A percentile compares a stretch with the other conserved stretches of the same genome.
Conservation (phyloP, 192 early-diverging fungal genomes). For the Gigaspora rosea region DNA sequence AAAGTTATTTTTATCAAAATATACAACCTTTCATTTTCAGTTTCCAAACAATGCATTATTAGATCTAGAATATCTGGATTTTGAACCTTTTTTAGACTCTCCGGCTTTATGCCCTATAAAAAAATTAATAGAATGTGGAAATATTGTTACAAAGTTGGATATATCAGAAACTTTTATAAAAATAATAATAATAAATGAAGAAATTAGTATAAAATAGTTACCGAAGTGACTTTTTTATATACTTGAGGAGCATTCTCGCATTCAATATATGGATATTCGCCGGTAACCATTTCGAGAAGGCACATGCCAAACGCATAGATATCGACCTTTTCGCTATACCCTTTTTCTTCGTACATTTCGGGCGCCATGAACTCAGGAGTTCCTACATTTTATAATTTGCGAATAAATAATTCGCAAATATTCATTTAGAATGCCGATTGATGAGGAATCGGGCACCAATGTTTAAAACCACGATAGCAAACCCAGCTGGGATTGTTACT, state of each 20-base stretch:
- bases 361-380: conserved; percentile 85
- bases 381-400: conserved; percentile 35
- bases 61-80: conserved; percentile 69
- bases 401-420: conserved; percentile 18
- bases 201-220: conserved; percentile 29
- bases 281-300: conserved; percentile 81
- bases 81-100: conserved; percentile 62
- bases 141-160: background rate
- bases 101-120: conserved; percentile 67
- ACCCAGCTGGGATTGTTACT: conserved; percentile 59
- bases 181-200: background rate
- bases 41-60: conserved; percentile 64
- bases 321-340: conserved; percentile 82
- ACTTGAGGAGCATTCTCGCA: conserved; percentile 82
- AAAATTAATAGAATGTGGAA: too few species aligned
- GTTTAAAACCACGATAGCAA: conserved; percentile 21
- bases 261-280: conserved; percentile 80
- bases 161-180: background rate
- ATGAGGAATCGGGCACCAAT: conserved; percentile 7
- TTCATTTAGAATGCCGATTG: background rate
- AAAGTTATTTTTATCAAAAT: background rate
- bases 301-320: conserved; percentile 89
- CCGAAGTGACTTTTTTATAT: conserved; percentile 75
- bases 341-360: conserved; percentile 84
- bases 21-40: conserved; percentile 61